Evolutionary conservation across 805 yeast genomes (phyloP).

Genomic region (Blastobotrys chiropterorum): DNA sequence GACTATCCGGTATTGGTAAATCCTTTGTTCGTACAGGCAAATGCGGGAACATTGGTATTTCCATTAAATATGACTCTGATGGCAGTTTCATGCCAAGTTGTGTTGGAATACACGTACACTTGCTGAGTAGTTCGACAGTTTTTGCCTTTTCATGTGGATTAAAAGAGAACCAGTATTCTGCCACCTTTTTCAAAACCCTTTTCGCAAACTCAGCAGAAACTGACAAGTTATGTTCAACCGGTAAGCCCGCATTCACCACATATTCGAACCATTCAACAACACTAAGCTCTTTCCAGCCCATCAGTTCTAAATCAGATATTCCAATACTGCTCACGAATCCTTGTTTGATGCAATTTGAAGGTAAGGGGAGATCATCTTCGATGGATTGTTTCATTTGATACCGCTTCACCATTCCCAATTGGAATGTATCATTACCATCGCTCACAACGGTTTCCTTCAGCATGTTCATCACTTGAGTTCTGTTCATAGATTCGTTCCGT

Average conservation of each 20-base stretch:
- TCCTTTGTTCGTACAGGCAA: constrained; percentile 29
- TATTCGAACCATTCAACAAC: constrained; percentile 22
- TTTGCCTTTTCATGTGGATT: background rate
- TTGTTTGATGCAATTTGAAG: constrained; percentile 28
- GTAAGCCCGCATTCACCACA: constrained; percentile 10
- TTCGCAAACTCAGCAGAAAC: constrained; percentile 23
- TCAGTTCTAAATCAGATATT: constrained; percentile 15
- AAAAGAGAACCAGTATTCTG: constrained; percentile 24
- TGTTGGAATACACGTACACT: constrained; percentile 32
- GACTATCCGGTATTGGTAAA: constrained; percentile 16
- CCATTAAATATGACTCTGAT: constrained; percentile 28
- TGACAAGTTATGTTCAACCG: constrained; percentile 17
- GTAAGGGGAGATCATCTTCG: constrained; percentile 27
- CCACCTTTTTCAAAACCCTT: constrained; percentile 21
- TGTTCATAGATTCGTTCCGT: constrained; percentile 12
- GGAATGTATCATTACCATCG: constrained; percentile 16
- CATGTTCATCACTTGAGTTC: constrained; percentile 14
- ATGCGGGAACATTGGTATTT: constrained; percentile 32
- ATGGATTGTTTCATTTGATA: constrained; percentile 24
- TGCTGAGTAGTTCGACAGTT: constrained; percentile 10
- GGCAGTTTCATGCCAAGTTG: constrained; percentile 33
- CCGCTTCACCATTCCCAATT: constrained; percentile 20
- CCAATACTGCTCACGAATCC: constrained; percentile 17
- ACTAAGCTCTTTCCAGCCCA: constrained; percentile 26
- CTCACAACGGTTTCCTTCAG: constrained; percentile 23